Conservation (phyloP, 2,329 filamentous ascomycete genomes). For the Neofusicoccum parvum region DNA sequence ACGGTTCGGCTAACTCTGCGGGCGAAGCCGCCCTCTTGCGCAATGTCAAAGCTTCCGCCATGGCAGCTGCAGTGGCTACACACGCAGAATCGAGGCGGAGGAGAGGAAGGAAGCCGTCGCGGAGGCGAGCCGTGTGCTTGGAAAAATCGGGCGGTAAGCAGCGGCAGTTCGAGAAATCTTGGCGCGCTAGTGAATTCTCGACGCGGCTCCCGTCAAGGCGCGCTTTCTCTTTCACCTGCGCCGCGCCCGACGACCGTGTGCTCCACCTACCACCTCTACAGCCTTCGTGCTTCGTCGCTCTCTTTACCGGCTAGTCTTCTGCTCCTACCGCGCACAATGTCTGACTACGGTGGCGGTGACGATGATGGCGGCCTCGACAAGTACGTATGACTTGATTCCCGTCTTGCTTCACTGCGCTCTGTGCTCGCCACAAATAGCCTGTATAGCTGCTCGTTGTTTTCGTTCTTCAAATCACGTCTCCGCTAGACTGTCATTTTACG, state of each 20-base stretch:
- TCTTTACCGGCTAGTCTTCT: background rate
- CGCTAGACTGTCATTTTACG: background rate
- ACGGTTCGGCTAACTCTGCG: background rate
- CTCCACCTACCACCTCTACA: slow-evolving; percentile 6
- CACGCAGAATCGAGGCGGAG: background rate
- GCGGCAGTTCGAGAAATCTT: background rate
- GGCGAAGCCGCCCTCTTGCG: slow-evolving; percentile 12
- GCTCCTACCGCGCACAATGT: slow-evolving; percentile 37
- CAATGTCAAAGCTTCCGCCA: background rate
- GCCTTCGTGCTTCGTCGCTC: background rate
- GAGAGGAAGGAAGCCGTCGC: background rate
- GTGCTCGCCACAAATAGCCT: background rate
- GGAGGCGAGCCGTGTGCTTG: background rate
- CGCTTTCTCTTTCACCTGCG: slow-evolving; percentile 15
- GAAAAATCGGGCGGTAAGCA: slow-evolving; percentile 16
- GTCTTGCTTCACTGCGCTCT: background rate
- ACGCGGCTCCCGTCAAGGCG: slow-evolving; percentile 10
- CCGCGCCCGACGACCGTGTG: background rate
- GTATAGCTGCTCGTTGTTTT: background rate
- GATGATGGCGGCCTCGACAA: slow-evolving; percentile 34
- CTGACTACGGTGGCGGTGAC: slow-evolving; percentile 49
- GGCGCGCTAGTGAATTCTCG: slow-evolving; percentile 15
- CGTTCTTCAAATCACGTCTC: background rate
- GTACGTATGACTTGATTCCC: slow-evolving; percentile 15
- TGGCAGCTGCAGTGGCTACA: background rate